These are phyloP conservation scores for Silene latifolia DNA, from an alignment of 148 eudicot species.

Conservation along the genomic window DNA sequence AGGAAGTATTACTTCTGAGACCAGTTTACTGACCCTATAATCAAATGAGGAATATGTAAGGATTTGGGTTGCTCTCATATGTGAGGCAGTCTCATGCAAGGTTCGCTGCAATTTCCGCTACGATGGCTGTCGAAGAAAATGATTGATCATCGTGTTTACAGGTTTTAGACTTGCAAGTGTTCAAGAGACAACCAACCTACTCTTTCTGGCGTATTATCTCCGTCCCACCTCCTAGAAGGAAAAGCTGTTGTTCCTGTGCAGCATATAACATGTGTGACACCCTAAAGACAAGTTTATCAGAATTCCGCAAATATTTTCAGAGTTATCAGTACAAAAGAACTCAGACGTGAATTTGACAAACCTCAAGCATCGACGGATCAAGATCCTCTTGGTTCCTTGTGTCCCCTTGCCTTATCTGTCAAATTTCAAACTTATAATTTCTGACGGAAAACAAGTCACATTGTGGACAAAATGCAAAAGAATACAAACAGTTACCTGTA, in stretches of 20 bases:
- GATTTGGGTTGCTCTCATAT: too few species aligned
- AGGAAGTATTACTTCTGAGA: too few species aligned
- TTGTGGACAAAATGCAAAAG: neutral
- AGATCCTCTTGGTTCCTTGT: constrained; percentile 69
- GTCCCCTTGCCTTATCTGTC: constrained; percentile 76
- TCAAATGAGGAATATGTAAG: too few species aligned
- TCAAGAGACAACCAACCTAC: constrained; percentile 56
- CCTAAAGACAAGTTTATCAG: constrained; percentile 40
- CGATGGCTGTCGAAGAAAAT: neutral
- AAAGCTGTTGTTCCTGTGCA: constrained; percentile 98
- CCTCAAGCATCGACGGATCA: constrained; percentile 82
- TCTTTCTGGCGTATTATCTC: constrained; percentile 94
- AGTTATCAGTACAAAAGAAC: neutral
- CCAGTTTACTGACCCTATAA: too few species aligned
- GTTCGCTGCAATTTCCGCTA: too few species aligned
- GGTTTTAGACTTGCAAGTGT: neutral
- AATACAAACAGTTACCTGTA: constrained; percentile 46
- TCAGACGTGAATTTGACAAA: constrained; percentile 26
- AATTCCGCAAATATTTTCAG: neutral
- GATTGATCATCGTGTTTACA: neutral
- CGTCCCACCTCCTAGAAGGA: constrained; percentile 95
- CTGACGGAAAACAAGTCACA: neutral
- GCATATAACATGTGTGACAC: constrained; percentile 93
- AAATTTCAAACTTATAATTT: constrained; percentile 13
- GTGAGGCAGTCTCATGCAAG: too few species aligned